phyloP scores from a whole-genome alignment of 176 grass and related monocot genomes.

The Lolium perenne region DNA sequence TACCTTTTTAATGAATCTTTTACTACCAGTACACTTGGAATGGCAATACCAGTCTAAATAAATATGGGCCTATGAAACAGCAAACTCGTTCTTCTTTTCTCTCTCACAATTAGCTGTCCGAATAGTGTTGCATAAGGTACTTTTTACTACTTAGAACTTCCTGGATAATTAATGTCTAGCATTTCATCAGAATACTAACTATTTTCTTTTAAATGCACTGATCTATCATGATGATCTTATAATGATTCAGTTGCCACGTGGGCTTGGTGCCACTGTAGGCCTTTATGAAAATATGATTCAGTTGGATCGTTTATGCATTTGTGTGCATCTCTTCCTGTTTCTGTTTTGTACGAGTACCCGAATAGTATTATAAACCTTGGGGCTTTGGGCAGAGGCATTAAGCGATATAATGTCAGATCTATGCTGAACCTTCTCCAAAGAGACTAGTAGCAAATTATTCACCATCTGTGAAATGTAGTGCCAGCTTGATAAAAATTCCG shows the following conservation, averaged over 20 bases:
- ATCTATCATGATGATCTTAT: background rate
- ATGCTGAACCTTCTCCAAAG: slow-evolving; percentile 44
- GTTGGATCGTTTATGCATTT: background rate
- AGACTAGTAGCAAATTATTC: slow-evolving; percentile 31
- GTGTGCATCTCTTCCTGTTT: background rate
- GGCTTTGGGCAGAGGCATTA: slow-evolving; percentile 79
- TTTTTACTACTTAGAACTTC: background rate
- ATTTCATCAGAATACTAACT: background rate
- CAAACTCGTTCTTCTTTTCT: too few species aligned
- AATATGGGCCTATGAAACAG: background rate
- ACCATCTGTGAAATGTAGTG: too few species aligned
- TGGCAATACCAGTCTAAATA: background rate
- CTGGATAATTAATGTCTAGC: too few species aligned
- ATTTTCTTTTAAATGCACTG: background rate
- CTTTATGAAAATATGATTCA: background rate
- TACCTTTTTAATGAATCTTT: background rate
- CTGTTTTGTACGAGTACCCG: background rate
- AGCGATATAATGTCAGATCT: slow-evolving; percentile 53
- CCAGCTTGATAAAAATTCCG: too few species aligned
- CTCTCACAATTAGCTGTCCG: background rate
- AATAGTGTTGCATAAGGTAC: background rate
- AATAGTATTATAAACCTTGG: slow-evolving; percentile 66
- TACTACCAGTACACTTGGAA: background rate
- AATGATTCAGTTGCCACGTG: background rate
- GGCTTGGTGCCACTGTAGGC: background rate